Base-by-base conservation (phyloP, 495 filamentous ascomycete genomes). In the Aspergillus nidulans region DNA sequence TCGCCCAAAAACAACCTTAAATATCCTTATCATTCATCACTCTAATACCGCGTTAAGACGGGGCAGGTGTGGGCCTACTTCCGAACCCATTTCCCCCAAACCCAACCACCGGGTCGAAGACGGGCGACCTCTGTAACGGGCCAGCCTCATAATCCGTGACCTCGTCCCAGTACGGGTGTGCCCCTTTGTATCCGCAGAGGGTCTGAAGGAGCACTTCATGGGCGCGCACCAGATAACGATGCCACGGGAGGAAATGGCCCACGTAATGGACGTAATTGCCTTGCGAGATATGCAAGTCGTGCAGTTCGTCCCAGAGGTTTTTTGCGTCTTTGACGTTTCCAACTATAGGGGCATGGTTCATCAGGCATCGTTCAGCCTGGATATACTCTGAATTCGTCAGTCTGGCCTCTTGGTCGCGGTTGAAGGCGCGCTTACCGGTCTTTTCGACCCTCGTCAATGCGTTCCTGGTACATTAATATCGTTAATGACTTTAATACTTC, bases 121-220 rank as follows among this genome's bases (percentile, higher is more conserved):
- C 21, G 4, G 49, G 3, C n/a, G 49, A 19, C 36, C 40, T 21
- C 21, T 30, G 5, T 1, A 52, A 12, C 6, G 49, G 36, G n/a
- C 36, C 49, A n/a, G 49, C 40, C 40, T 42, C 49, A 16, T 52
- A 52, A 18, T 52, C 49, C 15, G 21, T 30, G 0, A 30, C 7
- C 23, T 52, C 49, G n/a, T 52, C 49, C 49, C 49, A 52, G 49
- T 52, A 52, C 38, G 49, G 49, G 8, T 52, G 49, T n/a, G 49
- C 49, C 2, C 49, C 49, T 1, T 2, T 40, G 49, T 52, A 52
- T 0, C 24, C 23, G 38, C 49, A 52, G 15, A 52, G 36, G 1
- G 36, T 41, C 38, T 52, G 49, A 2, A 52, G 49, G 20, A 52
- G 38, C 6, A 28, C 20, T 18, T 52, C 49, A 23, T 52, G 49